Percentiles rank a stretch among this genome's conserved stretches.
These are phyloP conservation scores for Phytophthora sansomeana DNA, from an alignment of 352 stramenopile species.

Conservation along the genomic window DNA sequence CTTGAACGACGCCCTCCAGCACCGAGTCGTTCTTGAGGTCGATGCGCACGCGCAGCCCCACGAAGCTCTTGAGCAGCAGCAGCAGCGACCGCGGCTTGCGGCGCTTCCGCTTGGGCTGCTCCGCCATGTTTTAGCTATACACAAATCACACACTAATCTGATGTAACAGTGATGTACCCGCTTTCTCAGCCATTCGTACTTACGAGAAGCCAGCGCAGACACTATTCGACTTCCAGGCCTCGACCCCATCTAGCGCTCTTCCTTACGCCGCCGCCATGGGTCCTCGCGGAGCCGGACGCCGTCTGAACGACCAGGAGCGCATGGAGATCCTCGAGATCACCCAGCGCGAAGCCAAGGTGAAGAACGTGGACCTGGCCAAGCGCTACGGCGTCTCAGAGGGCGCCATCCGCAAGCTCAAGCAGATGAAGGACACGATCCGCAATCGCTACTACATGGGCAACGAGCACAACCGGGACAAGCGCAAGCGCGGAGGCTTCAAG, in stretches of 20 bases:
- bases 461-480: slow-evolving; percentile 88
- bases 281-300: slow-evolving; percentile 73
- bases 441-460: slow-evolving; percentile 86
- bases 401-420: slow-evolving; percentile 90
- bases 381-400: slow-evolving; percentile 87
- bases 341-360: slow-evolving; percentile 81
- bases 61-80: slow-evolving; percentile 86
- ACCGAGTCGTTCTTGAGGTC: slow-evolving; percentile 87
- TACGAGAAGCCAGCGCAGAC: slow-evolving; percentile 27
- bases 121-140: slow-evolving; percentile 15
- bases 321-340: slow-evolving; percentile 91
- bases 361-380: slow-evolving; percentile 89
- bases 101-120: slow-evolving; percentile 28
- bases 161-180: not conserved
- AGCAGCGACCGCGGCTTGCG: slow-evolving; percentile 70
- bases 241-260: not conserved
- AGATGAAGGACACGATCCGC: slow-evolving; percentile 88
- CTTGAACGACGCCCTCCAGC: slow-evolving; percentile 82
- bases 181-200: slow-evolving; percentile 43
- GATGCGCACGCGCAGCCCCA: slow-evolving; percentile 80
- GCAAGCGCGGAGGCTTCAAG: slow-evolving; percentile 85
- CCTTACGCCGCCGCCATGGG: slow-evolving; percentile 48
- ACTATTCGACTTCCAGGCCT: too few relatives aligned
- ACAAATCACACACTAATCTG: slow-evolving; percentile 4
- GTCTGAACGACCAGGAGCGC: slow-evolving; percentile 90